Conservation (phyloP, 345 rosid species). For the Geranium rotundifolium region DNA sequence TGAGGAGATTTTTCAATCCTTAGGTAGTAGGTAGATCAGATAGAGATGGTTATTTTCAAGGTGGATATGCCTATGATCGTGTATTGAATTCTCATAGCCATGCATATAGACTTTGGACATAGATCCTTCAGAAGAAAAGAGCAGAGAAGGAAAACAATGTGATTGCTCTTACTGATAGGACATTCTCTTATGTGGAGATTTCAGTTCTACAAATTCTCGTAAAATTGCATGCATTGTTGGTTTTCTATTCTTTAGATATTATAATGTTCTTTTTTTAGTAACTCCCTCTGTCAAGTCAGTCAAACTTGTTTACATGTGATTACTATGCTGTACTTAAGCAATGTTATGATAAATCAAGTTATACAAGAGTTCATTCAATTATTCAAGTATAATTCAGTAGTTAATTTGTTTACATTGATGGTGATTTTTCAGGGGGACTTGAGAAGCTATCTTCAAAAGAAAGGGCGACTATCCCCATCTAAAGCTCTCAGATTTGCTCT, state of each 20-base stretch:
- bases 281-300: not conserved
- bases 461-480: constrained; percentile 81
- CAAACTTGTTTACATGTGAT: not conserved
- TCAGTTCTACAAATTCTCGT: too few species aligned
- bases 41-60: too few species aligned
- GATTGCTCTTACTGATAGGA: too few species aligned
- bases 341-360: not conserved
- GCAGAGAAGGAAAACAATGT: too few species aligned
- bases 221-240: not conserved
- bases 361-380: not conserved
- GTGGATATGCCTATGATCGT: too few species aligned
- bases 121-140: too few species aligned
- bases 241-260: too few species aligned
- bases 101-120: too few species aligned
- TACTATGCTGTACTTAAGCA: not conserved
- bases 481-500: constrained; percentile 74
- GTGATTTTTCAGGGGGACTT: constrained; percentile 62
- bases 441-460: constrained; percentile 66
- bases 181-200: too few species aligned
- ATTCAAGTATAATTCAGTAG: not conserved
- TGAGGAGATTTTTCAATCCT: not conserved
- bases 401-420: constrained; percentile 4
- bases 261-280: not conserved
- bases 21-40: not conserved
- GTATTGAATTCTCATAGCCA: too few species aligned